A percentile compares a stretch with the other conserved stretches of the same genome.
Conservation (phyloP, 73 alveolate species). For the Tetrahymena borealis region DNA sequence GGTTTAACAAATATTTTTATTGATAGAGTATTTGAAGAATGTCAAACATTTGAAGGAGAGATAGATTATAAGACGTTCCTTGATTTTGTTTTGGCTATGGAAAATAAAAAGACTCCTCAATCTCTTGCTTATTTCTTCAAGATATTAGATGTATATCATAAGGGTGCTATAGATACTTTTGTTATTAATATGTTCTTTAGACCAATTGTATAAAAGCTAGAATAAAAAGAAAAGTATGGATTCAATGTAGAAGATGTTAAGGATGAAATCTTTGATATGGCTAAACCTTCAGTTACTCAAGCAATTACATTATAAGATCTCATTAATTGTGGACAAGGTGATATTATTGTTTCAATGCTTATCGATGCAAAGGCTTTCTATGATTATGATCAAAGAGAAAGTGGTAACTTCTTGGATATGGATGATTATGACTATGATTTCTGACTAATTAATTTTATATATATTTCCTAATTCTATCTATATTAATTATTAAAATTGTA, state of each 20-base stretch:
- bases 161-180: constrained; percentile 87
- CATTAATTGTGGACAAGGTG: constrained; percentile 79
- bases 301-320: constrained; percentile 79
- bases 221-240: constrained; percentile 73
- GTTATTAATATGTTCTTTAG: constrained; percentile 90
- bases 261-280: constrained; percentile 95
- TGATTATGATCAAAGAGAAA: constrained; percentile 97
- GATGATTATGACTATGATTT: constrained; percentile 27
- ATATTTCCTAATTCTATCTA: too few relatives aligned
- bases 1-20: constrained; percentile 87
- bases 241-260: constrained; percentile 87
- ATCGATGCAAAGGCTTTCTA: constrained; percentile 98
- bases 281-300: constrained; percentile 71
- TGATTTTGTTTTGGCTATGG: constrained; percentile 98
- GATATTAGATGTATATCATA: constrained; percentile 81
- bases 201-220: constrained; percentile 66
- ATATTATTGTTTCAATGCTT: constrained; percentile 79
- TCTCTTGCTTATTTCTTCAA: constrained; percentile 78
- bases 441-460: too few relatives aligned
- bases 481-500: too few relatives aligned
- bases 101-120: constrained; percentile 91
- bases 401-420: constrained; percentile 50
- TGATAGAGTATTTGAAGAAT: constrained; percentile 92
- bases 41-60: constrained; percentile 90
- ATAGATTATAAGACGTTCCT: constrained; percentile 96